Base-by-base conservation (phyloP, 306 rosid genomes). In the Quillaja saponaria region DNA sequence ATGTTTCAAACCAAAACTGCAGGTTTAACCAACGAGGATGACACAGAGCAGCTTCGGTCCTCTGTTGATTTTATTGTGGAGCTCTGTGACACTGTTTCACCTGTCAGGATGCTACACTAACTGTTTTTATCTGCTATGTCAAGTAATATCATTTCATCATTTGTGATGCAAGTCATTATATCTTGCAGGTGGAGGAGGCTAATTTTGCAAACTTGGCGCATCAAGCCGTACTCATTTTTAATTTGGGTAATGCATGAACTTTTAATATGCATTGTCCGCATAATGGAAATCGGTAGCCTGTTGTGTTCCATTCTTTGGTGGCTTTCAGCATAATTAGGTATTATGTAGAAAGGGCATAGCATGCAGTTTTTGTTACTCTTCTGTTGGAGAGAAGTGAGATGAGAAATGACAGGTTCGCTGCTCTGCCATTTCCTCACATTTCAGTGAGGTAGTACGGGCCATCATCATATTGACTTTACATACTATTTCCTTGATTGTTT, bases 1-100 rank as follows among this genome's bases (percentile, higher is more conserved):
- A 49, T 40, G 35, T 60, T 76, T 74, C 37, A 42, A 57, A 25
- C 69, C 49, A 5, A 42, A 42, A 42, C 45, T 14, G 64, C 84
- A 86, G 98, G 78, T 64, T 63, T 64, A 25, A 69, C 60, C 34
- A 63, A 73, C 40, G 96, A 72, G 41, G 88, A 77, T 79, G 98
- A 92, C 71, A 64, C 58, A 34, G 95, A 88, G 75, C 88, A 79
- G 78, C 88, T 88, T 40, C 82, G 79, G 62, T 86, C 95, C 37
- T 82, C 98, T 0, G 82, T 82, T 65, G 92, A 88, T 72, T 92
- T 84, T 81, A 90, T 92, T 56, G 87, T 86, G 82, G 98, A 91
- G 70, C 81, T 91, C 17, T 88, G 88, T 48, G 92, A 80, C 37
- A 76, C 82, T 21, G 54, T 49, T 69, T 86, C 85, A 76, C 77